phyloP scores from a whole-genome alignment of 2,329 filamentous ascomycete species.

The Aciculosporium take region DNA sequence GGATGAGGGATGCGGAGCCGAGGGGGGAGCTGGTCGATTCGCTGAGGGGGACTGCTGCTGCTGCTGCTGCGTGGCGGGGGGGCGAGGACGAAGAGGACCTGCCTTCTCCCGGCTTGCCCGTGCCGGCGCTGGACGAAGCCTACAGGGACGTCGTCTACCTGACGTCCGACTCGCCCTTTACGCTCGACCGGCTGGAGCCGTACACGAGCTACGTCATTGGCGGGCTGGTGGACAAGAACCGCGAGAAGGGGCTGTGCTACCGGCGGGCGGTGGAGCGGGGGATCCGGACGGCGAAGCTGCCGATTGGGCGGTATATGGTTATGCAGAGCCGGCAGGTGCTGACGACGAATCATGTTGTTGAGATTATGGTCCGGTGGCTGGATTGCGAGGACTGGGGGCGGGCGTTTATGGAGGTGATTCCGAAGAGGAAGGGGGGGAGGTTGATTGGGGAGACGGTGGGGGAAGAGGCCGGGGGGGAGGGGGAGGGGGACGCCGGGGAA shows the following conservation, averaged over 20 bases:
- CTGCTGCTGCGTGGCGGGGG: slow-evolving; percentile 15
- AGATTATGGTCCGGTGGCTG: slow-evolving; percentile 92
- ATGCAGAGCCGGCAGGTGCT: slow-evolving; percentile 79
- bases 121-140: slow-evolving; percentile 18
- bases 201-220: slow-evolving; percentile 88
- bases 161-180: slow-evolving; percentile 79
- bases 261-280: slow-evolving; percentile 59
- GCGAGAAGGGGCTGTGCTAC: slow-evolving; percentile 90
- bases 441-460: slow-evolving; percentile 32
- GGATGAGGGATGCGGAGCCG: slow-evolving; percentile 38
- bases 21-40: slow-evolving; percentile 40
- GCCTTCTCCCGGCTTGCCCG: slow-evolving; percentile 20
- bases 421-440: slow-evolving; percentile 72
- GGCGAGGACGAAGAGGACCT: slow-evolving; percentile 17
- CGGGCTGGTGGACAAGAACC: slow-evolving; percentile 88
- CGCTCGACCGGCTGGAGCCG: slow-evolving; percentile 67
- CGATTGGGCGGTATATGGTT: slow-evolving; percentile 88
- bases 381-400: slow-evolving; percentile 82
- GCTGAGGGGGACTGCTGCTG: slow-evolving; percentile 30
- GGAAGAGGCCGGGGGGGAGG: slow-evolving; percentile 10
- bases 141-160: slow-evolving; percentile 60
- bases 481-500: slow-evolving; percentile 15
- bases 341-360: slow-evolving; percentile 88
- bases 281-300: slow-evolving; percentile 77
- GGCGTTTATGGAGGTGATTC: slow-evolving; percentile 79